Evolutionary conservation across 1,284 basidiomycete genomes (phyloP), one percentile per base, ranked within the genome.

Genomic region (Leccinum proximum): DNA sequence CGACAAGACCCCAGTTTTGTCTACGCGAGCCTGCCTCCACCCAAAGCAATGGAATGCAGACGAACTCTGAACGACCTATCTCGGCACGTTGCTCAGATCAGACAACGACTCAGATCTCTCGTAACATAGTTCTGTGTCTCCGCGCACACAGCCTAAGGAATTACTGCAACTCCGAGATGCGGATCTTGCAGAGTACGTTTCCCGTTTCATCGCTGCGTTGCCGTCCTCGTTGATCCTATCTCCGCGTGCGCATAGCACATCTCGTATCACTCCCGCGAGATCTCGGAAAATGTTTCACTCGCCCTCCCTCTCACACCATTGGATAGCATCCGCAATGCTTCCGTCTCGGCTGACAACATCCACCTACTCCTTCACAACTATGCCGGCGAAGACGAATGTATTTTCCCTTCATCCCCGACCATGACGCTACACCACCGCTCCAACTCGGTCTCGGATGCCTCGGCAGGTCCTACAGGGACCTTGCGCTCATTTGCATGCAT

Each of bases 401-500:
- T 26, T 26, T 35, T 66, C 40, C 67, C 69, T 11, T 59, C 50
- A 50, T 66, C 73, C 26, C 67, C 72, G 5, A 58, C 58, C 18
- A 16, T 67, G 57, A 69, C 70, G 7, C 37, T 74, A 16, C 22
- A 26, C 22, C 67, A 67, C n/a, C 70, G 71, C 18, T 74, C 72
- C 53, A 64, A 74, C 62, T 70, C 71, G 2, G 64, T 72, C 35
- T 74, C 65, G 2, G 73, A 75, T 45, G 67, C 69, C 7, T 68
- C 73, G 4, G 66, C 70, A 1, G 72, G 71, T 60, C 67, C 74
- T 76, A 77, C 61, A 67, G 63, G 63, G 76, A 75, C 59, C 74
- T 76, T 13, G 76, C 76, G 7, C 65, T 63, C 16, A 68, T 76
- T 61, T 70, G 71, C 11, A 62, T 65, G 40, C 68, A 72, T 53